Conservation (phyloP, 345 rosid species). For the Turritis glabra region DNA sequence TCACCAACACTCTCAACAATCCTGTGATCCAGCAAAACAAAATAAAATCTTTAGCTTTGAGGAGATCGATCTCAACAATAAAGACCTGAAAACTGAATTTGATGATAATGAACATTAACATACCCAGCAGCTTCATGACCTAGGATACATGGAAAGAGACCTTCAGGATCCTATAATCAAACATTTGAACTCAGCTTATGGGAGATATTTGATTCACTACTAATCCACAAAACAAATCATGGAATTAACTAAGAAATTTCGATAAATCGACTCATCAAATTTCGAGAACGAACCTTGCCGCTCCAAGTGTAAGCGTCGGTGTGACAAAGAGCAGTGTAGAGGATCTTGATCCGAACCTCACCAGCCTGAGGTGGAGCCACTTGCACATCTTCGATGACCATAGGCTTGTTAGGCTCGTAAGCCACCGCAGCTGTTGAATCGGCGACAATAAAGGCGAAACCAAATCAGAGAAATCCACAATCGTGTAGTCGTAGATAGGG, state of each 20-base stretch:
- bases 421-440: conserved; percentile 99
- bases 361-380: conserved; percentile 98
- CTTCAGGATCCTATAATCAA: conserved; percentile 79
- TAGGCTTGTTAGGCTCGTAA: conserved; percentile 88
- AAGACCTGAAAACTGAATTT: not conserved
- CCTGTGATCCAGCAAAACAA: conserved; percentile 43
- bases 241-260: not conserved
- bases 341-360: conserved; percentile 89
- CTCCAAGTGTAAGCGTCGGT: conserved; percentile 99
- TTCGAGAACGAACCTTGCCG: conserved; percentile 75
- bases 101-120: conserved; percentile 14
- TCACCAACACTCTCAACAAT: conserved; percentile 98
- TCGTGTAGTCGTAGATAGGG: not conserved
- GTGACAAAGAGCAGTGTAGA: conserved; percentile 92
- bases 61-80: not conserved
- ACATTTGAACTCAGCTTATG: not conserved
- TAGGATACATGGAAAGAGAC: conserved; percentile 92
- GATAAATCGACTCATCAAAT: not conserved
- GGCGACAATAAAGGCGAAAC: too few relatives aligned
- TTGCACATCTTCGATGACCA: conserved; percentile 84
- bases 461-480: conserved; percentile 14
- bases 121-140: conserved; percentile 99
- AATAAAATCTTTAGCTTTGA: not conserved
- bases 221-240: not conserved
- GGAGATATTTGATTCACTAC: not conserved